Conservation (phyloP, 1,284 basidiomycete species). For the Ustilago tritici region DNA sequence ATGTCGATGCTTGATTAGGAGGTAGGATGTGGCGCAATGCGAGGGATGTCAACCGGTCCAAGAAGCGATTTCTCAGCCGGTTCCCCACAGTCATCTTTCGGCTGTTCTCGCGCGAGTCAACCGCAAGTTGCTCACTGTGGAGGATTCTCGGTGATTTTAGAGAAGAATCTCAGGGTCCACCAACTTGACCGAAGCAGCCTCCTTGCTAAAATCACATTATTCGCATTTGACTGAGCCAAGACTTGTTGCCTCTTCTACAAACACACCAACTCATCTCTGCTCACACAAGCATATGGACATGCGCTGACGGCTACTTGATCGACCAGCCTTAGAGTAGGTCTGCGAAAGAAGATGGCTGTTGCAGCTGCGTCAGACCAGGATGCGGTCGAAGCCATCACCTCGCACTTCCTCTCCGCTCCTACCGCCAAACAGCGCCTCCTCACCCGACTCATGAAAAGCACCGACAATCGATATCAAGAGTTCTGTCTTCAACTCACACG, state of each 20-base stretch:
- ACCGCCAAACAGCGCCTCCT: slow-evolving; percentile 64
- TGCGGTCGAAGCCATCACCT: slow-evolving; percentile 45
- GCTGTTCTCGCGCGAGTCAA: slow-evolving; percentile 27
- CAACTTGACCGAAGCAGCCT: slow-evolving; percentile 3
- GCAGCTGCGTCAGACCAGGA: slow-evolving; percentile 6
- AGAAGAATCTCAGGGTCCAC: slow-evolving; percentile 15
- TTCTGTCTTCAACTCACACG: slow-evolving; percentile 62
- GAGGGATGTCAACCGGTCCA: slow-evolving; percentile 21
- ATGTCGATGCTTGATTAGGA: not conserved
- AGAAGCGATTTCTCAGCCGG: slow-evolving; percentile 26
- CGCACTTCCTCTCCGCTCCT: slow-evolving; percentile 51
- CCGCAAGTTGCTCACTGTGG: no score
- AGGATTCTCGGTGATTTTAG: slow-evolving; percentile 20
- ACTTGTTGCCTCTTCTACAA: not conserved
- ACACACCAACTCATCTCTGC: not conserved
- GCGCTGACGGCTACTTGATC: not conserved
- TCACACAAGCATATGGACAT: not conserved
- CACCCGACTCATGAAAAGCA: slow-evolving; percentile 51
- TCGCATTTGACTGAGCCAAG: not conserved
- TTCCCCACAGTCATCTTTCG: not conserved
- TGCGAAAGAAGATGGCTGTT: not conserved
- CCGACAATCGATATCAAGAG: slow-evolving; percentile 57
- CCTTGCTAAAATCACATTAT: not conserved
- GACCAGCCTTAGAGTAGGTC: not conserved
- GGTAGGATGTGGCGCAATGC: not conserved